Base-by-base conservation (phyloP, 257 asterid species). In the Hygrophila difformis region DNA sequence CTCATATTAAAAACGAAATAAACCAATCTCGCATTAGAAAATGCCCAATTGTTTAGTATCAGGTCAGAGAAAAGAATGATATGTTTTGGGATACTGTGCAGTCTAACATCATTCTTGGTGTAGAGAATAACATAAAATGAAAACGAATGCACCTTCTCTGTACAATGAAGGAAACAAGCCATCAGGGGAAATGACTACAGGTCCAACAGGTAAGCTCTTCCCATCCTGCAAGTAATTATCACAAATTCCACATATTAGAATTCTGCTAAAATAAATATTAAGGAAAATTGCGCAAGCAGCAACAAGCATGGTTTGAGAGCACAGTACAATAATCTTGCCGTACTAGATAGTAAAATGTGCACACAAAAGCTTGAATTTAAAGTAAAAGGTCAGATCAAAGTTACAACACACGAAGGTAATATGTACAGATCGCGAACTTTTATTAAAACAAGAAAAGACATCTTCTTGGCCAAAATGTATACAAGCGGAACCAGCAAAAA, bases 181-280 rank as follows among this genome's bases (percentile, higher is more conserved):
- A 60, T 91, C 97, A 1, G 99, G 99, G 18, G 99, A 91, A 61
- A 91, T 91, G 59, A 91, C 97, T 65, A 91, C 99, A 18, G 99
- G 99, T 49, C 99, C 99, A 49, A 19, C 65, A n/a, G 99, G 99
- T 59, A 91, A 69, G 61, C 94, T 76, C 49, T 83, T 87, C 55
- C 99, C 99, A 52, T 91, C 99, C 99, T 91, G 78, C 74, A 56
- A 55, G 39, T 64, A 71, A 44, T 57, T 53, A 28, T 12, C 48
- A 60, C 33, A 24, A 16, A 31, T 12, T 46, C 10, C 36, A 22
- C 12, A 33, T 26, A 26, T 0, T 26, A 8, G 8, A 9, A 33
- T 33, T 3, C 37, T 33, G 12, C 12, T 41, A 65, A 18, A 1
- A 21, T 33, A 8, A 31, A 23, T 24, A 44, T 33, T 4, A 7